phyloP scores from a whole-genome alignment of 75 land plant species.

The Chamaecyparis obtusa region DNA sequence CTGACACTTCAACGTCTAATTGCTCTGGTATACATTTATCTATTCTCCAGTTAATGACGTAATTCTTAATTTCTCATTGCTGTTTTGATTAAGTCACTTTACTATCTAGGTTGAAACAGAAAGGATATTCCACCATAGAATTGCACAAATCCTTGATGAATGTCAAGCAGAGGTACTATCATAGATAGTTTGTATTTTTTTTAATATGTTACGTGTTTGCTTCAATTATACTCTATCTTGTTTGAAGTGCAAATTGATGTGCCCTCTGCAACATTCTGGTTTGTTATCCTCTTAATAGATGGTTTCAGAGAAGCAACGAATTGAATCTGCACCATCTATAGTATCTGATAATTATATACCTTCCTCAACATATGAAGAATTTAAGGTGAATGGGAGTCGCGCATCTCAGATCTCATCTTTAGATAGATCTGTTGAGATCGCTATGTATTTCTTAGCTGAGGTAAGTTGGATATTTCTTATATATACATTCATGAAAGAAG shows the following conservation, averaged over 20 bases:
- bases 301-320: constrained; percentile 59
- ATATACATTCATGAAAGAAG: not conserved
- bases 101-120: constrained; percentile 70
- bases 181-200: not conserved
- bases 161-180: constrained; percentile 66
- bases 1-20: constrained; percentile 73
- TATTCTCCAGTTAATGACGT: not conserved
- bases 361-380: constrained; percentile 61
- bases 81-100: not conserved
- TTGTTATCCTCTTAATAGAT: constrained; percentile 33
- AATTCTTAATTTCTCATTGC: not conserved
- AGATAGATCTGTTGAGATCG: constrained; percentile 28
- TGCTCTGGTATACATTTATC: constrained; percentile 51
- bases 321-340: constrained; percentile 58
- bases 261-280: not conserved
- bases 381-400: constrained; percentile 29
- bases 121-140: constrained; percentile 48
- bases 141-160: constrained; percentile 65
- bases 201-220: no score
- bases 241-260: not conserved
- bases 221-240: not conserved
- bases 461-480: constrained; percentile 23
- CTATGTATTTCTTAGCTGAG: constrained; percentile 66
- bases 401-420: constrained; percentile 18
- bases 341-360: constrained; percentile 27